Percentiles rank a stretch among this genome's conserved stretches.
These are phyloP conservation scores for Phytophthora parvispora DNA, from an alignment of 352 stramenopile species.

Conservation along the genomic window DNA sequence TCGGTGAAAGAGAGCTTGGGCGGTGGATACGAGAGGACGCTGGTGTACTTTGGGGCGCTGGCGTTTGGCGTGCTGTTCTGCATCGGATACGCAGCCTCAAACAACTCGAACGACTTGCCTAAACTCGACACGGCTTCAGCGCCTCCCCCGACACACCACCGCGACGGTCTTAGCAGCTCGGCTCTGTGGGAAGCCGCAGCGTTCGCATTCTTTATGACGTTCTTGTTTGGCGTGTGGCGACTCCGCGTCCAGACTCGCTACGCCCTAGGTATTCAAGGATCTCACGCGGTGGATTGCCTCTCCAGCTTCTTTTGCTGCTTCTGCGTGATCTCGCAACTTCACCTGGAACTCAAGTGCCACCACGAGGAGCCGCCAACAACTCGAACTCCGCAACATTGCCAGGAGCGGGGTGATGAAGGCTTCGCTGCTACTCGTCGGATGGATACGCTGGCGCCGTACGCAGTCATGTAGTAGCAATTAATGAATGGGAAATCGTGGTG, in stretches of 20 bases:
- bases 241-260: slow-evolving; percentile 52
- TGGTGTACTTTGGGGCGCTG: slow-evolving; percentile 58
- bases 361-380: slow-evolving; percentile 31
- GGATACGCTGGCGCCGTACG: slow-evolving; percentile 39
- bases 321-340: slow-evolving; percentile 64
- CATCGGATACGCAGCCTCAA: slow-evolving; percentile 38
- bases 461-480: slow-evolving; percentile 26
- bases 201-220: slow-evolving; percentile 34
- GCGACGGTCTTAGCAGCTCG: background rate
- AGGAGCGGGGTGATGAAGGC: slow-evolving; percentile 2
- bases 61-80: slow-evolving; percentile 46
- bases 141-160: slow-evolving; percentile 2
- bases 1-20: slow-evolving; percentile 49
- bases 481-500: background rate
- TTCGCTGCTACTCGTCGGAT: slow-evolving; percentile 12
- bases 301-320: slow-evolving; percentile 57
- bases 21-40: slow-evolving; percentile 43
- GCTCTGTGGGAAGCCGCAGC: slow-evolving; percentile 24
- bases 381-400: slow-evolving; percentile 16
- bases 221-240: slow-evolving; percentile 51
- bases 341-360: slow-evolving; percentile 46
- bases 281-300: slow-evolving; percentile 40
- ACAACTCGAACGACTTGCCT: slow-evolving; percentile 2
- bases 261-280: slow-evolving; percentile 53
- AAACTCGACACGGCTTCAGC: background rate